Evolutionary conservation across 2,329 filamentous ascomycete species (phyloP).

Genomic region (Curvularia hawaiiensis): DNA sequence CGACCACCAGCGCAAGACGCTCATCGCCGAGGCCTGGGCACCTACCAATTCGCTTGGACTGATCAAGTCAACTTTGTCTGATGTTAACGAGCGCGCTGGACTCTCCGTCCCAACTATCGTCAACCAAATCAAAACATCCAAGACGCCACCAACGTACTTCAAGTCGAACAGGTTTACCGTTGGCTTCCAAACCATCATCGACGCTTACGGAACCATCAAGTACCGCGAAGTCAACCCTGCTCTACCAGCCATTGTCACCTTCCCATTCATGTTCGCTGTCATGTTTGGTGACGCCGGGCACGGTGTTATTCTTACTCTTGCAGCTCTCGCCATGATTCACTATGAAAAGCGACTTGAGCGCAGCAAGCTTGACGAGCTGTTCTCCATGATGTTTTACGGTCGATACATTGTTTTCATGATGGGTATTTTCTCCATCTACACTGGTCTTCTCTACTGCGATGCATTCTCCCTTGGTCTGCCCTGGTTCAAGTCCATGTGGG

Average conservation of each 20-base stretch:
- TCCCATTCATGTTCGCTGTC: constrained; percentile 99
- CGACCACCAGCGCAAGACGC: constrained; percentile 90
- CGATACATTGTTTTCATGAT: constrained; percentile 99
- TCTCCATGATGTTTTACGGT: constrained; percentile 98
- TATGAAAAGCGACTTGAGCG: constrained; percentile 82
- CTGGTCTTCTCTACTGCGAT: constrained; percentile 97
- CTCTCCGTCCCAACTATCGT: constrained; percentile 98
- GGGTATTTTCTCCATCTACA: constrained; percentile 96
- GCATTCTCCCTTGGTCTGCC: constrained; percentile 93
- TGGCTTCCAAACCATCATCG: constrained; percentile 98
- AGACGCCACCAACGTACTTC: constrained; percentile 95
- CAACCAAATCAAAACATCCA: constrained; percentile 96
- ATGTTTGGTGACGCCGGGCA: constrained; percentile 99
- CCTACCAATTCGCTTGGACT: constrained; percentile 87
- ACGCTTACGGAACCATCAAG: constrained; percentile 96
- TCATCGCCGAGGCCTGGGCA: constrained; percentile 98
- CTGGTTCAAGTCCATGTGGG: constrained; percentile 87
- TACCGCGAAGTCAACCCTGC: constrained; percentile 98
- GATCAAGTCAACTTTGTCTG: constrained; percentile 91
- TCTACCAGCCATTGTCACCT: constrained; percentile 92
- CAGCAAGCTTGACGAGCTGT: constrained; percentile 95
- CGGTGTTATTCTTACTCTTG: constrained; percentile 83
- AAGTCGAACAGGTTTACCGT: constrained; percentile 99
- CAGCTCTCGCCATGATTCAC: constrained; percentile 91
- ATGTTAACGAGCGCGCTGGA: constrained; percentile 94